A percentile compares a stretch with the other conserved stretches of the same genome.
Conservation (phyloP, 768 basidiomycete species). For the Lentinula sp. region DNA sequence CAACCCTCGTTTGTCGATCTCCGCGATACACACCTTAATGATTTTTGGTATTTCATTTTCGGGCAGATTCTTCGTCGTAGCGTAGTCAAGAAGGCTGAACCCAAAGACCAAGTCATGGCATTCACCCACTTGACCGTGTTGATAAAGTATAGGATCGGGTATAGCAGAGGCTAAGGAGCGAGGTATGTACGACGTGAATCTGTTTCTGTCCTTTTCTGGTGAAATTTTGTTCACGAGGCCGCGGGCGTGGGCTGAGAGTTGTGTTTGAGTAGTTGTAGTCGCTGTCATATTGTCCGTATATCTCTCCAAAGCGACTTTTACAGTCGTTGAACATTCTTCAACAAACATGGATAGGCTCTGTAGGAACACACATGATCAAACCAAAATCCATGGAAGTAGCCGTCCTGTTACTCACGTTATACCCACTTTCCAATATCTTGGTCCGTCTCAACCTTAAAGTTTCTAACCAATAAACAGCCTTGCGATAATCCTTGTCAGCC, state of each 20-base stretch:
- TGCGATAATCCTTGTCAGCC: conserved; percentile 92
- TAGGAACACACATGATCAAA: neutral
- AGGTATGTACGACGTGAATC: conserved; percentile 49
- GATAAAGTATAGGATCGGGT: conserved; percentile 69
- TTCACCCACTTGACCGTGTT: conserved; percentile 74
- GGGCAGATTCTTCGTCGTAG: conserved; percentile 65
- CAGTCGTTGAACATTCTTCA: conserved; percentile 56
- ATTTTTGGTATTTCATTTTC: conserved; percentile 80
- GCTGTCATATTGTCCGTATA: conserved; percentile 86
- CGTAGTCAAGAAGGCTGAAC: conserved; percentile 82
- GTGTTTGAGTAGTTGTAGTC: conserved; percentile 68
- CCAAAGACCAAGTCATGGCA: conserved; percentile 90
- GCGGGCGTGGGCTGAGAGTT: conserved; percentile 62
- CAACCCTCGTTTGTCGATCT: conserved; percentile 75
- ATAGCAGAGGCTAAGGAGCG: conserved; percentile 58
- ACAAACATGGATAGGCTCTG: conserved; percentile 81
- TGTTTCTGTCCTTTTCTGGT: conserved; percentile 62
- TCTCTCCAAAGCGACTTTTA: conserved; percentile 60
- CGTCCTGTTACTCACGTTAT: conserved; percentile 46
- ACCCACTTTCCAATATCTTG: conserved; percentile 79
- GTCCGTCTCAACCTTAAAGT: conserved; percentile 76
- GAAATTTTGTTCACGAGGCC: conserved; percentile 60
- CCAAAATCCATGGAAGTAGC: neutral
- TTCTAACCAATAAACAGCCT: conserved; percentile 89
- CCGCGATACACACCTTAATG: conserved; percentile 71